Base-by-base conservation (phyloP, 2,329 filamentous ascomycete genomes). In the Clarireedia sp. region DNA sequence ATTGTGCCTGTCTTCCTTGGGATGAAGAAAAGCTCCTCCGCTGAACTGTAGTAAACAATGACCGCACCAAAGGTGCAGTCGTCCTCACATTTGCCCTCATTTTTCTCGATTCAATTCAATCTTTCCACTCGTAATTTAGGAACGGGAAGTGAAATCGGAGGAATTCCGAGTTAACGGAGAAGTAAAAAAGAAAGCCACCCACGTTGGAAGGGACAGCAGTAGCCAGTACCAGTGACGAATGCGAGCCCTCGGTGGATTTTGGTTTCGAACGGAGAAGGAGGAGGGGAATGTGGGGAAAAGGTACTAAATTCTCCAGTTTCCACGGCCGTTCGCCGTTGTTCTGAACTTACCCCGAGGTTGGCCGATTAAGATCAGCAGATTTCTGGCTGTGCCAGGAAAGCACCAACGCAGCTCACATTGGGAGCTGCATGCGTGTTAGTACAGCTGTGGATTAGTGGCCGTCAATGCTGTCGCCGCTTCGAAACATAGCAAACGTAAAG, bases 21-120 rank as follows among this genome's bases (percentile, higher is more conserved):
- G 76, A 75, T 5, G 69, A 71, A 24, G 78, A 78, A 61, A 82
- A 81, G 29, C 19, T 53, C 56, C 66, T 65, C n/a, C 58, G 60
- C 48, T 66, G 66, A 21, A 53, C 54, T 45, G 59, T 41, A 43
- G 59, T 58, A 3, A 60, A 26, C 8, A 61, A 55, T 50, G 64
- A 59, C 23, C 63, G 63, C 43, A 62, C 56, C 37, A 61, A 41
- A 36, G 61, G 60, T 43, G 61, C 54, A 36, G 59, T 48, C 59
- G 57, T 63, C 51, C 61, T 57, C 37, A 63, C 48, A 41, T 61
- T 64, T 17, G 60, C 58, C 57, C 61, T 63, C 65, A 68, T 68
- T 16, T 40, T 48, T 19, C 9, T 16, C 43, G 4, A 29, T 26
- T 24, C 10, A 16, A 36, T n/a, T 16, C 37, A 21, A 55, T 61